Conservation (phyloP, 169 alveolate species). For the Miamiensis avidus region DNA sequence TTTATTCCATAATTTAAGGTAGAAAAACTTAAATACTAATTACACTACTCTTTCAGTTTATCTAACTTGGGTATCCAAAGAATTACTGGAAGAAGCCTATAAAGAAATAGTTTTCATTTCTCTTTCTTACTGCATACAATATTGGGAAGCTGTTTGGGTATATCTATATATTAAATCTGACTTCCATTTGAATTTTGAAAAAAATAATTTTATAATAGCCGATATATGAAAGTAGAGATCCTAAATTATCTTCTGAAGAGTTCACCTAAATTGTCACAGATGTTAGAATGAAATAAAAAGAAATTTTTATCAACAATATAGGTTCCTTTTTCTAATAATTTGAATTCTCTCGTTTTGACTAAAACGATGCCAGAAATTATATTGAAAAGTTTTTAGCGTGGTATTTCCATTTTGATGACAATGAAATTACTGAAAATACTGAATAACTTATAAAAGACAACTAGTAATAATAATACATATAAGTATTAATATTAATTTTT, state of each 20-base stretch:
- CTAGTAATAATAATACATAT: too few relatives aligned
- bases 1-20: constrained; percentile 3
- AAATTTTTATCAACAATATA: background rate
- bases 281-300: background rate
- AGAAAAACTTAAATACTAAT: background rate
- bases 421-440: background rate
- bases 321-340: background rate
- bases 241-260: too few relatives aligned
- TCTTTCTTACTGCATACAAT: background rate
- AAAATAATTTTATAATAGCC: too few relatives aligned
- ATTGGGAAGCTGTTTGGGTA: too few relatives aligned
- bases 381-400: background rate
- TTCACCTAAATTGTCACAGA: background rate
- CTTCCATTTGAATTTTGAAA: too few relatives aligned
- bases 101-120: constrained; percentile 4
- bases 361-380: background rate
- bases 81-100: constrained; percentile 3
- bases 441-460: too few relatives aligned
- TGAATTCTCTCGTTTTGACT: background rate
- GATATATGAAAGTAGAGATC: too few relatives aligned
- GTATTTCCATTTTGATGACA: background rate
- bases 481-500: too few relatives aligned
- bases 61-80: constrained; percentile 22
- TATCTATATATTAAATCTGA: too few relatives aligned
- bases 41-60: background rate